Evolutionary conservation across 306 rosid genomes (phyloP).

Genomic region (Abrus pulchellus): DNA sequence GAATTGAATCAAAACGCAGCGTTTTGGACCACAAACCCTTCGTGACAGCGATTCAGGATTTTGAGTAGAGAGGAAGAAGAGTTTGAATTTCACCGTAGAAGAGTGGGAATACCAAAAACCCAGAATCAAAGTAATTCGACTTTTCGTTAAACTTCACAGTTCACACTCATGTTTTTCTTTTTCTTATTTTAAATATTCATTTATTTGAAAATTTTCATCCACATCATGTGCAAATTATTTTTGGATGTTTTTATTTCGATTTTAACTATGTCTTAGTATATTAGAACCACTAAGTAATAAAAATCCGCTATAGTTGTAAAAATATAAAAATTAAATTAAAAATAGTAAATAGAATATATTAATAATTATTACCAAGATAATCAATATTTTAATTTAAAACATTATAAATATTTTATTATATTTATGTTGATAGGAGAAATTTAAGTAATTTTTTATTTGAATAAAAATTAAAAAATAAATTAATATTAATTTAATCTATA

Average conservation of each 20-base stretch:
- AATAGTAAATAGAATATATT: too few relatives aligned
- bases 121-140: conserved; percentile 33
- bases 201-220: neutral
- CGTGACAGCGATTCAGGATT: conserved; percentile 5
- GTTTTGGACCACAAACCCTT: conserved; percentile 1
- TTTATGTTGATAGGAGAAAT: too few relatives aligned
- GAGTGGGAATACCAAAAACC: conserved; percentile 6
- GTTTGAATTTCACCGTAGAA: conserved; percentile 35
- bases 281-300: too few relatives aligned
- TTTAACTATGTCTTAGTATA: too few relatives aligned
- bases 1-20: conserved; percentile 42
- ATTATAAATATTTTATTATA: too few relatives aligned
- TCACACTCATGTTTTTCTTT: neutral
- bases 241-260: neutral
- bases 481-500: too few relatives aligned
- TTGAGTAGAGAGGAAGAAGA: conserved; percentile 21
- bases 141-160: neutral
- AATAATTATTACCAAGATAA: too few relatives aligned
- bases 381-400: too few relatives aligned
- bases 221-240: neutral
- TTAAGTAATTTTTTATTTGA: too few relatives aligned
- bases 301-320: too few relatives aligned
- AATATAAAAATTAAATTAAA: too few relatives aligned
- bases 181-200: neutral
- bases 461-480: too few relatives aligned